A percentile compares a stretch with the other conserved stretches of the same genome.
Conservation (phyloP, 2,329 filamentous ascomycete genomes). For the Calonectria leucothoes region DNA sequence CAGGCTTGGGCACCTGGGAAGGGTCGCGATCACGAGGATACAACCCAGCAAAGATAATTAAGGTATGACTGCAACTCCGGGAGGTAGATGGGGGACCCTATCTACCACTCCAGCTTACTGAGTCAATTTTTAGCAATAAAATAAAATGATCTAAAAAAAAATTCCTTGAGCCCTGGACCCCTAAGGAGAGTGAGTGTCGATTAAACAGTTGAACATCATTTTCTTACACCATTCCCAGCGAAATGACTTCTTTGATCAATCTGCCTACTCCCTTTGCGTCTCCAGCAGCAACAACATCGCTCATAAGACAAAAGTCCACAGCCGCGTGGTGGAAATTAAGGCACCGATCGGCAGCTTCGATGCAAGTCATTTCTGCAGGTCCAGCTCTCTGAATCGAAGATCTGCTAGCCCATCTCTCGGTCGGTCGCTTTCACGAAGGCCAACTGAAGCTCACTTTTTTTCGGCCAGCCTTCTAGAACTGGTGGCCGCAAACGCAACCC, state of each 20-base stretch:
- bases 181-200: not conserved
- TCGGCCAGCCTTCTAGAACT: slow-evolving; percentile 6
- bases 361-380: not conserved
- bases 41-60: not conserved
- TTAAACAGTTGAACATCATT: slow-evolving; percentile 3
- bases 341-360: not conserved
- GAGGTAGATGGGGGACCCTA: not conserved
- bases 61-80: not conserved
- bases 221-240: slow-evolving; percentile 6
- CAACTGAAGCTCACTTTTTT: not conserved
- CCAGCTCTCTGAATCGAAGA: not conserved
- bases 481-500: slow-evolving; percentile 15
- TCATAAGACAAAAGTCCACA: slow-evolving; percentile 1
- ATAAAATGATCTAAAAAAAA: not conserved
- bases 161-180: not conserved
- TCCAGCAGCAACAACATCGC: slow-evolving; percentile 9
- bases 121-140: not conserved
- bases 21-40: not conserved
- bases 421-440: slow-evolving; percentile 6
- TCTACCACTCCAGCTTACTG: not conserved
- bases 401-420: not conserved
- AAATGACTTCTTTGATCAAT: not conserved
- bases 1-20: slow-evolving; percentile 2
- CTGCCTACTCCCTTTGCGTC: not conserved
- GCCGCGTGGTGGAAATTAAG: not conserved